These are phyloP conservation scores for Colletotrichum nymphaeae DNA, from an alignment of 2,329 filamentous ascomycete species.

Conservation along the genomic window DNA sequence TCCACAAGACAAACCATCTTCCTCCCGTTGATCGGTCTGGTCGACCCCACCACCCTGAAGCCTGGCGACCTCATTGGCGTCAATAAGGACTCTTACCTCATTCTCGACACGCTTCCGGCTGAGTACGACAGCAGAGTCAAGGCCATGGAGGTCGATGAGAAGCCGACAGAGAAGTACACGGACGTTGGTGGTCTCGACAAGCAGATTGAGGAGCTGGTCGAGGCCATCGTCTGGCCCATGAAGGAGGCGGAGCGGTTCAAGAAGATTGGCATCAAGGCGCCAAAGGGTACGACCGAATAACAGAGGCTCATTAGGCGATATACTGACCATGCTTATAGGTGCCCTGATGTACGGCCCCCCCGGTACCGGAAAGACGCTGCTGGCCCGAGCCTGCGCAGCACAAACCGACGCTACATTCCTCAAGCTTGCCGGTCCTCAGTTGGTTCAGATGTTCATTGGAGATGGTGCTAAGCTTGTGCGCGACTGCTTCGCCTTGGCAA, in stretches of 20 bases:
- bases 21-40: constrained; percentile 93
- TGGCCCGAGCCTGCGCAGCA: constrained; percentile 94
- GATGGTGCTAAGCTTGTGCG: constrained; percentile 98
- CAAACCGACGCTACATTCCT: constrained; percentile 99
- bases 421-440: constrained; percentile 95
- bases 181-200: constrained; percentile 98
- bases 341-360: constrained; percentile 98
- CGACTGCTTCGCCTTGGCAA: constrained; percentile 96
- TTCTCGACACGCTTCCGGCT: constrained; percentile 94
- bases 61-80: constrained; percentile 97
- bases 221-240: constrained; percentile 99
- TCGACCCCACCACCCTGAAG: constrained; percentile 94
- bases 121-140: constrained; percentile 99
- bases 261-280: constrained; percentile 99
- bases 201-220: constrained; percentile 98
- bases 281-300: constrained; percentile 78
- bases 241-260: constrained; percentile 99
- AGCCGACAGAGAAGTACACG: constrained; percentile 98
- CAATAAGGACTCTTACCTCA: constrained; percentile 98
- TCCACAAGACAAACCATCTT: constrained; percentile 99
- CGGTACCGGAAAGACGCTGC: constrained; percentile 89
- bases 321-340: constrained; percentile 63
- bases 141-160: constrained; percentile 99
- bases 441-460: constrained; percentile 99
- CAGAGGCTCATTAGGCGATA: constrained; percentile 21